Conservation (phyloP, 2,329 filamentous ascomycete species). For the Elsinoe arachidis region DNA sequence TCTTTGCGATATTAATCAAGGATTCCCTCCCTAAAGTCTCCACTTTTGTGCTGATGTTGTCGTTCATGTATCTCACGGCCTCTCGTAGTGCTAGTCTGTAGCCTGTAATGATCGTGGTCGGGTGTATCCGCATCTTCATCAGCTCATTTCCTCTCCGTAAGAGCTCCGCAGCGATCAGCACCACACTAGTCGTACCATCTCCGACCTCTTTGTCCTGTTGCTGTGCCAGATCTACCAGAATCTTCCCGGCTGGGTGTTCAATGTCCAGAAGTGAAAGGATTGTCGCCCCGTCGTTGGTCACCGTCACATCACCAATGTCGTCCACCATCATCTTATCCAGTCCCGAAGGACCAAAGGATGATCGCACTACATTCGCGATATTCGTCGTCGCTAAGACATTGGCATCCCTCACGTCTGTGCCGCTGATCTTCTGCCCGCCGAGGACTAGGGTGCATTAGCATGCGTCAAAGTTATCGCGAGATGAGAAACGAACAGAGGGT, state of each 20-base stretch:
- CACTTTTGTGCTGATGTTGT: conserved; percentile 94
- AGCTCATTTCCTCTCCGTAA: conserved; percentile 90
- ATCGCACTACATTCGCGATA: conserved; percentile 98
- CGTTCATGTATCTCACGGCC: conserved; percentile 97
- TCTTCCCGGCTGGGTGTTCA: conserved; percentile 96
- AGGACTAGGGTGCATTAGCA: conserved; percentile 51
- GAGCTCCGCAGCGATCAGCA: conserved; percentile 93
- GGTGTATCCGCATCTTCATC: conserved; percentile 99
- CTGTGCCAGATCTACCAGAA: conserved; percentile 91
- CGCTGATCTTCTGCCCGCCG: conserved; percentile 94
- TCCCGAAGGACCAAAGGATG: conserved; percentile 92
- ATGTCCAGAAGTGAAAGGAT: conserved; percentile 93
- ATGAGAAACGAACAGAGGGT: conserved; percentile 62
- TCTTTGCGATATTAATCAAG: conserved; percentile 90
- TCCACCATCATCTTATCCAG: conserved; percentile 99
- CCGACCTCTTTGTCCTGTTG: conserved; percentile 99
- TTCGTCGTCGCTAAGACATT: conserved; percentile 95
- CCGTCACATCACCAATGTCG: conserved; percentile 97
- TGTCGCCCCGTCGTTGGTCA: conserved; percentile 97
- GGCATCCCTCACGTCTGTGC: conserved; percentile 91
- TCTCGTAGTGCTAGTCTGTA: conserved; percentile 92
- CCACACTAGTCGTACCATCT: conserved; percentile 95
- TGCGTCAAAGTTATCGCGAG: conserved; percentile 1
- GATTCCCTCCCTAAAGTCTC: conserved; percentile 85
- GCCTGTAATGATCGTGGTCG: conserved; percentile 97